Conservation (phyloP, 148 eudicot genomes). For the Rhododendron simsii region DNA sequence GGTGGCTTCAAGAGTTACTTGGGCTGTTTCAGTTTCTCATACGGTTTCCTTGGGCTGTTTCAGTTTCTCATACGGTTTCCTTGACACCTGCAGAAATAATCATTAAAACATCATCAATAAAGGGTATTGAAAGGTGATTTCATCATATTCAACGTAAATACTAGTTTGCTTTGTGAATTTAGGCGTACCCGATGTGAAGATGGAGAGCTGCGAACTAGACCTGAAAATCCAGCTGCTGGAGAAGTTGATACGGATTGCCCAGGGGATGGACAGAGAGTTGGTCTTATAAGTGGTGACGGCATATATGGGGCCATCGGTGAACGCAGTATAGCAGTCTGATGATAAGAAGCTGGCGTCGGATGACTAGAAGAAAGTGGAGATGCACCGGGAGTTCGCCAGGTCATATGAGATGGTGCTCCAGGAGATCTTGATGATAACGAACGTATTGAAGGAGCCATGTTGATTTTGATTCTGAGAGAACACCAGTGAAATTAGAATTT, state of each 20-base stretch:
- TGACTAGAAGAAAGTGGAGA: constrained; percentile 47
- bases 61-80: constrained; percentile 37
- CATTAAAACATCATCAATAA: not conserved
- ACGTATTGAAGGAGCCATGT: constrained; percentile 43
- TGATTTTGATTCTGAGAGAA: constrained; percentile 50
- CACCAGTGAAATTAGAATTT: not conserved
- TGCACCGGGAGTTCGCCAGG: constrained; percentile 27
- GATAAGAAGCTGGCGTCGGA: constrained; percentile 1
- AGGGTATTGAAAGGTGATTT: not conserved
- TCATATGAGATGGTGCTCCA: constrained; percentile 37
- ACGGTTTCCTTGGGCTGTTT: constrained; percentile 28
- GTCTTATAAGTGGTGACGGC: constrained; percentile 51
- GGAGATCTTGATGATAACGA: constrained; percentile 23
- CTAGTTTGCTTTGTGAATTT: not conserved
- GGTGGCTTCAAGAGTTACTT: not conserved
- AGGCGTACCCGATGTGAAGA: constrained; percentile 26
- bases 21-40: constrained; percentile 30
- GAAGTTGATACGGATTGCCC: constrained; percentile 37
- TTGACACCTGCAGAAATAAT: constrained; percentile 24
- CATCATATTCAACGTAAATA: not conserved
- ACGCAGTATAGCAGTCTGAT: constrained; percentile 30
- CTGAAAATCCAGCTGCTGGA: constrained; percentile 25
- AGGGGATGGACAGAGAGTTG: constrained; percentile 49
- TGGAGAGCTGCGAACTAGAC: constrained; percentile 31
- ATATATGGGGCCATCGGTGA: constrained; percentile 51